Percentiles rank a stretch among this genome's conserved stretches.
phyloP scores from a whole-genome alignment of 106 monocot species.

The Dioscorea alata region DNA sequence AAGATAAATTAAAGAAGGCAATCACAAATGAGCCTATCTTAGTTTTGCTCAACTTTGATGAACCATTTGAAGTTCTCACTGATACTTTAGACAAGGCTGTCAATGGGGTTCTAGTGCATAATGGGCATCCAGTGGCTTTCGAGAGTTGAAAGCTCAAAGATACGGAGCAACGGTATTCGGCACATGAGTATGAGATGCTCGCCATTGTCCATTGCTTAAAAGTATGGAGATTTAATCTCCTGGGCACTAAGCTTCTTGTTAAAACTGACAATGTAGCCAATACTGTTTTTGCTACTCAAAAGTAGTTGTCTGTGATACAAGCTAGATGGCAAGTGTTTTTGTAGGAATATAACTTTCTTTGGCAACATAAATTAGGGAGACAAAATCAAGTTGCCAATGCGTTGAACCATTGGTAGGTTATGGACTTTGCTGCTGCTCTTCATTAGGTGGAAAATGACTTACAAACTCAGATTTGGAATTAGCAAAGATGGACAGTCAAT shows the following conservation, averaged over 20 bases:
- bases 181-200: neutral
- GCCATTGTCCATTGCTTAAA: neutral
- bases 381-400: conserved; percentile 1
- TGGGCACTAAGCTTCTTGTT: neutral
- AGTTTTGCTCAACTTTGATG: neutral
- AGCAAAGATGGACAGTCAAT: neutral
- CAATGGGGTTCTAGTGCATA: neutral
- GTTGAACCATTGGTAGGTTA: neutral
- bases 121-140: no score
- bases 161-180: conserved; percentile 1
- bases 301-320: neutral
- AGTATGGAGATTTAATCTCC: neutral
- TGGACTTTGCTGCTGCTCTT: neutral
- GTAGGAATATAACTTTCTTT: neutral
- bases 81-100: neutral
- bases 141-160: no score
- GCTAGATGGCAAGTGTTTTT: neutral
- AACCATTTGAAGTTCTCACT: neutral
- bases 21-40: neutral
- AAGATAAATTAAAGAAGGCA: neutral
- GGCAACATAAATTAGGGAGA: neutral
- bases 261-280: neutral
- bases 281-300: neutral
- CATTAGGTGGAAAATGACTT: neutral
- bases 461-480: neutral